A percentile compares a stretch with the other conserved stretches of the same genome.
Evolutionary conservation across 176 grass and related monocot species (phyloP).

Genomic region (Triticum turgidum): DNA sequence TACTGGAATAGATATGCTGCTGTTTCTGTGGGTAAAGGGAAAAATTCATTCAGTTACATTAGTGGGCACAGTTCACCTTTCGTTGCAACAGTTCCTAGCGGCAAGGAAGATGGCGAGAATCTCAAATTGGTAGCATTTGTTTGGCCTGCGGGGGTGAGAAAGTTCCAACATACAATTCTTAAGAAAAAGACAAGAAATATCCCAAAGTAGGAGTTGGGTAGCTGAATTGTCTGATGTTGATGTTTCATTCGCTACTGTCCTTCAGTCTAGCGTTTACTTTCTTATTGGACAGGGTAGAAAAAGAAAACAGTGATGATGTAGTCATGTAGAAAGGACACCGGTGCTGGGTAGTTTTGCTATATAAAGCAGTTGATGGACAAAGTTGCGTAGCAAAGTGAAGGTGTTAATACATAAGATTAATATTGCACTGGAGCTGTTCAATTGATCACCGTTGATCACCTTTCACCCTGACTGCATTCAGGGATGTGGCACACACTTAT

Average conservation of each 20-base stretch:
- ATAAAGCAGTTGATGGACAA: neutral
- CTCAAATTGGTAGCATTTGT: neutral
- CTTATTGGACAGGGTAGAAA: neutral
- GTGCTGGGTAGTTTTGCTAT: neutral
- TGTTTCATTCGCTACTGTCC: neutral
- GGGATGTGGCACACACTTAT: neutral
- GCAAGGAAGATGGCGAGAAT: neutral
- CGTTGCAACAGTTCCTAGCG: neutral
- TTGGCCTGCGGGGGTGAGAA: neutral
- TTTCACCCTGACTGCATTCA: neutral
- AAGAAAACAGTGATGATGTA: neutral
- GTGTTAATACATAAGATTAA: neutral
- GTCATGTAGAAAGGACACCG: neutral
- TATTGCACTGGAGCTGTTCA: neutral
- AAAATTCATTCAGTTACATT: neutral
- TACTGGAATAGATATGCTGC: neutral
- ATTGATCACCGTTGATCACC: neutral
- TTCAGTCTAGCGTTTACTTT: neutral
- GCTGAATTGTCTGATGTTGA: conserved; percentile 21
- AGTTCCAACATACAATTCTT: conserved; percentile 19
- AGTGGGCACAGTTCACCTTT: neutral
- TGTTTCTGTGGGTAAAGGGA: neutral
- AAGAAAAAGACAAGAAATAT: conserved; percentile 20
- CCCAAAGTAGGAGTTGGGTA: neutral
- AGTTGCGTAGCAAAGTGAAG: neutral